Conservation (phyloP, 2,329 filamentous ascomycete species). For the Venturia oleaginea region DNA sequence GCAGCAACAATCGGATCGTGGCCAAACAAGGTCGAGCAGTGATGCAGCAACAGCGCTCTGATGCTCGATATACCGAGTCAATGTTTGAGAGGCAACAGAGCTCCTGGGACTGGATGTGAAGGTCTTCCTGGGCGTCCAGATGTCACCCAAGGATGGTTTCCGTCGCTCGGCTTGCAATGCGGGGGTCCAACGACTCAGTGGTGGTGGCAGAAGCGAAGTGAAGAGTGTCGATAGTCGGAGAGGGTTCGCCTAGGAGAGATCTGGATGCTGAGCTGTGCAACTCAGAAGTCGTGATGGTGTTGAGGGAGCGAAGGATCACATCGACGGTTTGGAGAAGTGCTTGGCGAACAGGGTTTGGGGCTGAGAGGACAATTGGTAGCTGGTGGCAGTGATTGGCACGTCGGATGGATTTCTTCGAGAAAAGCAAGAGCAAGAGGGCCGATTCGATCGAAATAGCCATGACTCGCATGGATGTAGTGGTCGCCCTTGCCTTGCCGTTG, state of each 20-base stretch:
- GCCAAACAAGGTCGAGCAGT: background rate
- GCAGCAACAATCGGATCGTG: background rate
- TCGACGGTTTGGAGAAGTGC: background rate
- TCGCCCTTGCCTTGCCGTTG: background rate
- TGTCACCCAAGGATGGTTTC: background rate
- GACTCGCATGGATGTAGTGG: background rate
- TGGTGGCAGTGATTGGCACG: background rate
- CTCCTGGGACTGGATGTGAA: background rate
- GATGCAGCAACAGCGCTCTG: background rate
- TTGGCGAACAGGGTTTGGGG: background rate
- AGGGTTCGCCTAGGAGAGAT: background rate
- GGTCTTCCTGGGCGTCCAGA: background rate
- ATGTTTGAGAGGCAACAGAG: background rate
- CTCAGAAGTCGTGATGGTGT: background rate
- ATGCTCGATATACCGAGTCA: too few relatives aligned
- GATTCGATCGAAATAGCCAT: background rate
- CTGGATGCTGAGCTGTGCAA: background rate
- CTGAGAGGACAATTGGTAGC: background rate
- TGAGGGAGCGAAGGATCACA: background rate
- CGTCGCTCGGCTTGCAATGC: background rate
- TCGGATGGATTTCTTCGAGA: background rate
- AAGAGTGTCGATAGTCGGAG: too few relatives aligned
- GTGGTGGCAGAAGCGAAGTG: background rate
- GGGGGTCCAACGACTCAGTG: background rate
- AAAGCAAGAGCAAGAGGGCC: conserved; percentile 1